Evolutionary conservation across 2,329 filamentous ascomycete species (phyloP), one percentile per base, ranked within the genome.

Genomic region (Exophiala spinifera): DNA sequence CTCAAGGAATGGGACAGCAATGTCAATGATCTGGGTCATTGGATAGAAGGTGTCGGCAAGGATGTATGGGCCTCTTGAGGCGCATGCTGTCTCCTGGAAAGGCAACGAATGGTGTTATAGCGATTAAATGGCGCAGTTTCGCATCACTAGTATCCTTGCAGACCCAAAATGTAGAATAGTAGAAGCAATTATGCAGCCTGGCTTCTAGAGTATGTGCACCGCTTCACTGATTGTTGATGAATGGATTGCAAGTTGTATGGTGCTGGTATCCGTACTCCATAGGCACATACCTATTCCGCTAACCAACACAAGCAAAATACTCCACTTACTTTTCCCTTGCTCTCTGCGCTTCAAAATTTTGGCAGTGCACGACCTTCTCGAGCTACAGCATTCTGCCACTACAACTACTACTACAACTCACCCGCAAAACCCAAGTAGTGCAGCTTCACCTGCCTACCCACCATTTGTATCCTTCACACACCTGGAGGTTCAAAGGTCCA

Each of bases 1-100:
- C 75, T 99, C 68, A 86, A 87, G 69, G 92, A 99, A 67, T 99
- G 94, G 94, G 91, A 96, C 70, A 85, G 87, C 47, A 96, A 91
- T 69, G 92, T 99, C 61, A 96, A 97, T 71, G 87, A 94, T 72
- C 79, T 99, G 53, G 92, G 92, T 60, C 94, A 95, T 76, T 97
- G 91, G 91, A 96, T 97, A 68, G 92, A 97, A 78, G 83, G 85
- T 19, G 88, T 89, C 31, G 92, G 92, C 8, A 90, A 95, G 77
- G 92, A 96, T 72, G 91, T 97, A 37, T 97, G 92, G 92, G 91
- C 91, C 59, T 88, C 89, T 61, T 91, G 50, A 54, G 17, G 14
- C 31, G 25, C 25, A 34, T 39, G 23, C 52, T 25, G 19, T 5
- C 36, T n/a, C 28, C 45, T 33, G 15, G 36, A 20, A 51, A 40